phyloP scores from a whole-genome alignment of 768 basidiomycete species.

The Psilocybe cyanescens region DNA sequence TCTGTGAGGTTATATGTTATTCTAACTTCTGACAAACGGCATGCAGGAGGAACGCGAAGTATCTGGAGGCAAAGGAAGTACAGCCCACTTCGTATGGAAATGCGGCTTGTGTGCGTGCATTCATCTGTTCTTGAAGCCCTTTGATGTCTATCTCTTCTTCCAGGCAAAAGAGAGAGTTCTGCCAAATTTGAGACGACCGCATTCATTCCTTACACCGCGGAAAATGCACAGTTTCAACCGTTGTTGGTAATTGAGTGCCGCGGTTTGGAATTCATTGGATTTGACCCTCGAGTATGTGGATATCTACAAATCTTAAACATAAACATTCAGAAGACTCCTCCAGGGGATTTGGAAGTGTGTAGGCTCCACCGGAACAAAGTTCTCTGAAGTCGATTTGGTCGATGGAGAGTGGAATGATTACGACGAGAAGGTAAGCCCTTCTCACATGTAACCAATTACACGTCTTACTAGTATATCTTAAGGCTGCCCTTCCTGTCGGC shows the following conservation, averaged over 20 bases:
- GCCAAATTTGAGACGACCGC: conserved; percentile 73
- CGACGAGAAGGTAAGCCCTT: conserved; percentile 76
- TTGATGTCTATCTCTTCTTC: not conserved
- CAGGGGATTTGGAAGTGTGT: conserved; percentile 83
- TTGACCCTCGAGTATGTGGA: conserved; percentile 67
- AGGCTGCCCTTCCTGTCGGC: conserved; percentile 69
- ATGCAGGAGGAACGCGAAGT: conserved; percentile 69
- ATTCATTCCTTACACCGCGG: conserved; percentile 59
- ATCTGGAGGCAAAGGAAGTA: conserved; percentile 67
- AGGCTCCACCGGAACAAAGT: conserved; percentile 60
- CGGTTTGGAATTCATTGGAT: conserved; percentile 80
- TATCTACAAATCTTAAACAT: not conserved
- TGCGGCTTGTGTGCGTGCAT: conserved; percentile 61
- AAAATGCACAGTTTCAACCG: conserved; percentile 64
- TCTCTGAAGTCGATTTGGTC: conserved; percentile 66
- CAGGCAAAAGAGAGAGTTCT: conserved; percentile 78
- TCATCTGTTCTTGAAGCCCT: not conserved
- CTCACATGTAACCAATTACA: conserved; percentile 3
- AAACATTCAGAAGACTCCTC: not conserved
- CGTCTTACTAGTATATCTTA: conserved; percentile 2
- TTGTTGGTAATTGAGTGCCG: conserved; percentile 82
- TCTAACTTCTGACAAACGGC: not conserved
- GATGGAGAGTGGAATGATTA: conserved; percentile 87
- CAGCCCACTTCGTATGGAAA: conserved; percentile 82
- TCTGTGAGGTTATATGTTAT: not conserved